Base-by-base conservation (phyloP, 2,329 filamentous ascomycete genomes). In the Colletotrichum sp. region DNA sequence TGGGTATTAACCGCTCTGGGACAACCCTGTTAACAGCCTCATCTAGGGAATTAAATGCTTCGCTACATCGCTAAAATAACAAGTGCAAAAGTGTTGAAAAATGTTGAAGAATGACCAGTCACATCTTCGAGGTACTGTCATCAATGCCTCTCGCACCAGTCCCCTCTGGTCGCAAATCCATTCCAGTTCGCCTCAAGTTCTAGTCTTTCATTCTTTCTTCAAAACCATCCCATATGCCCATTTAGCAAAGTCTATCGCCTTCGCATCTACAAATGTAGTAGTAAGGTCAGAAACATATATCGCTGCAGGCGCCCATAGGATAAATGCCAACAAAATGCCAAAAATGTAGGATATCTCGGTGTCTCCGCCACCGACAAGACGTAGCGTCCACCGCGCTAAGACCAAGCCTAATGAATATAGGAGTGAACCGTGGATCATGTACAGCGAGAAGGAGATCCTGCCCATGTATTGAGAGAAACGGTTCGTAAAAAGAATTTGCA, bases 381-480 rank as follows among this genome's bases (percentile, higher is more conserved):
- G 18, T 4, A 64, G 6, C 4, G 61, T 51, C 61, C 61, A 64
- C 38, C 2, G 36, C 0, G 24, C 36, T 31, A 64, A 2, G 18
- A 64, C 38, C 36, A 64, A 64, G 18, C 61, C 61, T 27, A 64
- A 9, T 8, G 61, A 64, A 9, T 64, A 64, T 21, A 64, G 27
- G 24, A 64, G 61, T 15, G 78, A 77, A 9, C 78, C 78, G 47
- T 85, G 83, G 7, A 85, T 77, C 7, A 85, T 81, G 74, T 85
- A 85, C 11, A 85, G 76, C 1, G 82, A 83, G 77, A 84, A 85
- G 66, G 82, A 84, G 65, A 85, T 78, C 66, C 78, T 80, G 12
- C 83, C 83, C 2, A 85, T 78, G 59, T 85, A 84, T 66, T 84
- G 83, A 9, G 82, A 78, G 5, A 79, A 55, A 0, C 70, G 74